A percentile compares a stretch with the other conserved stretches of the same genome.
Conservation (phyloP, 78 protist species). For the Cavenderia fasciculata region DNA sequence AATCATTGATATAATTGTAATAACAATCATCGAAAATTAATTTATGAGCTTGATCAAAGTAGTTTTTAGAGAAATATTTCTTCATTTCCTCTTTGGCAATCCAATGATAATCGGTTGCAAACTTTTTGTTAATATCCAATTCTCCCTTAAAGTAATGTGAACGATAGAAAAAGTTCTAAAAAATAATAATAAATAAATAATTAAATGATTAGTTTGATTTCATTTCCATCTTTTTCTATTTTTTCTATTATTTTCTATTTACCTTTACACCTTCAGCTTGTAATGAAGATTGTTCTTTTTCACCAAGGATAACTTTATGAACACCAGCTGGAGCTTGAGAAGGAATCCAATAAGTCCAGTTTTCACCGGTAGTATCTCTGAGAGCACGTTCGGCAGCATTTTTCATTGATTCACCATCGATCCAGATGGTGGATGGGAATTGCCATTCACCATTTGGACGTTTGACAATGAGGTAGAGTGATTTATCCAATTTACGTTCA, state of each 20-base stretch:
- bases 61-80: slow-evolving; percentile 51
- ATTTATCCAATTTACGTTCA: slow-evolving; percentile 52
- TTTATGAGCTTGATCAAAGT: slow-evolving; percentile 12
- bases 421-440: slow-evolving; percentile 65
- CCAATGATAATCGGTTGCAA: slow-evolving; percentile 59
- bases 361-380: slow-evolving; percentile 33
- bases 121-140: not conserved
- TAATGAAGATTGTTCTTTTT: slow-evolving; percentile 31
- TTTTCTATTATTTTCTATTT: too few species aligned
- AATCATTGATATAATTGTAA: slow-evolving; percentile 35
- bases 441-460: slow-evolving; percentile 57
- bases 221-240: too few species aligned
- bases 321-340: slow-evolving; percentile 78
- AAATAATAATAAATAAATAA: not conserved
- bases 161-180: slow-evolving; percentile 52
- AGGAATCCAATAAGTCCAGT: slow-evolving; percentile 73
- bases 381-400: slow-evolving; percentile 71
- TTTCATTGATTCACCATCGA: slow-evolving; percentile 65
- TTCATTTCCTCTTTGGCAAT: slow-evolving; percentile 51
- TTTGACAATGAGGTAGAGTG: slow-evolving; percentile 54
- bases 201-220: not conserved
- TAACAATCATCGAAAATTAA: slow-evolving; percentile 64
- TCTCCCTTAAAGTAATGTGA: slow-evolving; percentile 52
- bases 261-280: slow-evolving; percentile 63
- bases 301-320: slow-evolving; percentile 21